Percentiles rank a stretch among this genome's conserved stretches.
phyloP scores from a whole-genome alignment of 140 eudicot species.

The Oenanthe javanica region DNA sequence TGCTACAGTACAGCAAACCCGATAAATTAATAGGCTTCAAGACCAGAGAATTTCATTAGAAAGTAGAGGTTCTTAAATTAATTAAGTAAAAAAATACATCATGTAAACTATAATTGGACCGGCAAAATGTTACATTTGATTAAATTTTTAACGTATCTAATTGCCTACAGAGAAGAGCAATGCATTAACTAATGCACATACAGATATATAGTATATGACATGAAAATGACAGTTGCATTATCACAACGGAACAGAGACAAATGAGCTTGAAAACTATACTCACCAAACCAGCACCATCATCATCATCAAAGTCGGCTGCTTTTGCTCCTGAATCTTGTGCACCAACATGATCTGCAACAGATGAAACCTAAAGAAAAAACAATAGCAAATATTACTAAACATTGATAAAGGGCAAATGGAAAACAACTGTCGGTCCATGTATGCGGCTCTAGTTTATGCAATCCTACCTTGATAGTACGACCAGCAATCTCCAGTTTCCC shows the following conservation, averaged over 20 bases:
- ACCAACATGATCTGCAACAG: slow-evolving; percentile 81
- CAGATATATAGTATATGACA: not conserved
- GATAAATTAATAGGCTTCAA: not conserved
- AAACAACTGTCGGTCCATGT: not conserved
- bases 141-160: not conserved
- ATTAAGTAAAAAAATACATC: not conserved
- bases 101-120: not conserved
- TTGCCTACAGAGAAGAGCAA: not conserved
- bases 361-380: slow-evolving; percentile 61
- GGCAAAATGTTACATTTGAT: not conserved
- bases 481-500: slow-evolving; percentile 94
- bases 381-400: not conserved
- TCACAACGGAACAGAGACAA: not conserved
- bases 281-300: slow-evolving; percentile 97
- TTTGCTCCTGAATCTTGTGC: slow-evolving; percentile 88
- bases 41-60: not conserved
- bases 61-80: not conserved
- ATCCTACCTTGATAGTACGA: slow-evolving; percentile 63
- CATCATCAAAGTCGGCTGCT: slow-evolving; percentile 98
- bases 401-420: not conserved
- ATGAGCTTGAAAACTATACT: not conserved
- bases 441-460: not conserved
- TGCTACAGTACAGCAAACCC: too few species aligned
- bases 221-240: not conserved
- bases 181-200: not conserved